Evolutionary conservation across 2,329 filamentous ascomycete genomes (phyloP).

Genomic region (Fusarium musae): DNA sequence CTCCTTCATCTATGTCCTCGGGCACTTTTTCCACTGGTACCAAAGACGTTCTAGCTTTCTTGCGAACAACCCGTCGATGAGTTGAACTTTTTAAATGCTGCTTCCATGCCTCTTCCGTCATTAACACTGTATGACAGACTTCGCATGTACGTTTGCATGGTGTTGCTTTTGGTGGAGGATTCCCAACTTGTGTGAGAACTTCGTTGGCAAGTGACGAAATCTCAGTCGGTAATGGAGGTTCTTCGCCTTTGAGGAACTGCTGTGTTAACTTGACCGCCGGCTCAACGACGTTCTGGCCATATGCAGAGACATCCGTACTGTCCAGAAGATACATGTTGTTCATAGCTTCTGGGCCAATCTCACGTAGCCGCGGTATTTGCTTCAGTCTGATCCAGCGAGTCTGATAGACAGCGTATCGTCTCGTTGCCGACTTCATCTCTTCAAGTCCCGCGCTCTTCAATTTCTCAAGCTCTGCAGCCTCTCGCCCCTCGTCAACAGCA

Average conservation of each 20-base stretch:
- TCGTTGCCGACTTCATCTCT: constrained; percentile 82
- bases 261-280: constrained; percentile 72
- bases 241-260: constrained; percentile 69
- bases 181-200: constrained; percentile 63
- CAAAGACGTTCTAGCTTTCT: constrained; percentile 52
- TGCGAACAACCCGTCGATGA: constrained; percentile 50
- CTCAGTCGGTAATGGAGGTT: constrained; percentile 62
- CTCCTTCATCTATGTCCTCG: constrained; percentile 19
- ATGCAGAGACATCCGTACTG: constrained; percentile 74
- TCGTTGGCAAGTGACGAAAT: constrained; percentile 61
- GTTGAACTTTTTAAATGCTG: constrained; percentile 52
- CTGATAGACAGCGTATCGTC: constrained; percentile 88
- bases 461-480: constrained; percentile 58
- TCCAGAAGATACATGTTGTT: constrained; percentile 81
- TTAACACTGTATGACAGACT: constrained; percentile 72
- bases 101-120: constrained; percentile 63
- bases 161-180: constrained; percentile 62
- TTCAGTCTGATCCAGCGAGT: constrained; percentile 88
- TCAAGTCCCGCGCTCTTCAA: constrained; percentile 73
- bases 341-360: constrained; percentile 61
- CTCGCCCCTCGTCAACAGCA: constrained; percentile 51
- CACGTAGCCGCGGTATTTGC: constrained; percentile 74
- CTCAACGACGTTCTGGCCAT: constrained; percentile 70
- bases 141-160: constrained; percentile 74
- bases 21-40: constrained; percentile 45